Base-by-base conservation (phyloP, 306 rosid genomes). In the Macrotyloma uniflorum region DNA sequence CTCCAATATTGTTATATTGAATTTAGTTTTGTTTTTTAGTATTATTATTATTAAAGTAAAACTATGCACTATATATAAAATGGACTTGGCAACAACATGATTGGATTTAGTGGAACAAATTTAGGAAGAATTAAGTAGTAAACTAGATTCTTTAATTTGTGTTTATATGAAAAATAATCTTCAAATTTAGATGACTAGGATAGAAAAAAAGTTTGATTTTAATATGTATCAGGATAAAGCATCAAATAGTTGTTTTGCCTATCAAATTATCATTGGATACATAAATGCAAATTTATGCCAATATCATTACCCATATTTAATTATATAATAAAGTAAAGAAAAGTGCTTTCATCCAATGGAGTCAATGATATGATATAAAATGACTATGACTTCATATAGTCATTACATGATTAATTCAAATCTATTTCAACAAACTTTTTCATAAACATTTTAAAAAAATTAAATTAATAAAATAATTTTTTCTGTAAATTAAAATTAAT, bases 61-160 rank as follows among this genome's bases (percentile, higher is more conserved):
- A 20, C 10, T 35, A n/a, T 63, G 47, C 69, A 33, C 24, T 9
- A 9, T 38, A 38, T n/a, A 35, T 36, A 8, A 51, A 35, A 32
- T 32, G 45, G 49, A 18, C 49, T 64, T 64, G 46, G 47, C 47
- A 36, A 47, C 49, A 16, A 46, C 49, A 11, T 35, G 20, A n/a
- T 64, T 64, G 70, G 47, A 64, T 64, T 15, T 64, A 64, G 28
- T 10, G 30, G 49, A 36, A 35, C 24, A 64, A 64, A 47, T 64
- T 64, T 64, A 35, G 16, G 49, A 3, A 64, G 13, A 64, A 18
- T 35, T 32, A n/a, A 64, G 28, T 35, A 35, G 49, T 9, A 10
- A 35, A 64, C 9, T 36, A 19, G 45, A 63, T 64, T 35, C 16
- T 64, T 36, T 36, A 64, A 64, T 18, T 36, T 24, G 15, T 19